phyloP scores from a whole-genome alignment of 768 basidiomycete genomes.

The Pleurotus djamor region DNA sequence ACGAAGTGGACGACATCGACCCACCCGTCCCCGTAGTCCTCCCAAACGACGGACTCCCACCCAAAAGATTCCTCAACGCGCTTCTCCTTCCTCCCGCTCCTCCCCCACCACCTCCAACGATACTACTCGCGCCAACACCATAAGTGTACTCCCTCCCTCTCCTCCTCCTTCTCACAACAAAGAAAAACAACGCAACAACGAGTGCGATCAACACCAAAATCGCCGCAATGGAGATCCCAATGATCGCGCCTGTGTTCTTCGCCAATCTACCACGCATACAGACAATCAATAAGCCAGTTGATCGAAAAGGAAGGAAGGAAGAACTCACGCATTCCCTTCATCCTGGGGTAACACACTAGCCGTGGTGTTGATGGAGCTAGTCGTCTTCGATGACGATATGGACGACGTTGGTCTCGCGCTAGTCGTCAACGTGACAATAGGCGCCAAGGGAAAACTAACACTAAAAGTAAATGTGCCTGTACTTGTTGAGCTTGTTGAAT shows the following conservation, averaged over 20 bases:
- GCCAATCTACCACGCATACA: not conserved
- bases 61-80: not conserved
- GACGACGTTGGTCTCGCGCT: not conserved
- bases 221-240: not conserved
- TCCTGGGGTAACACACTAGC: slow-evolving; percentile 3
- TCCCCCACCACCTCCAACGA: not conserved
- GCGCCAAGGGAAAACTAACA: not conserved
- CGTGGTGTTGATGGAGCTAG: not conserved
- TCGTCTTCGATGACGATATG: not conserved
- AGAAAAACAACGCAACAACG: not conserved
- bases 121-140: too few relatives aligned
- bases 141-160: too few relatives aligned
- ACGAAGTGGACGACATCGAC: not conserved
- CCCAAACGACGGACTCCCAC: not conserved
- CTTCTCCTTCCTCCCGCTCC: not conserved
- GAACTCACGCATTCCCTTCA: not conserved
- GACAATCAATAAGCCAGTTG: not conserved
- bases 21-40: not conserved
- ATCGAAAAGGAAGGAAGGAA: not conserved
- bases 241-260: not conserved
- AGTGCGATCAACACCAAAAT: not conserved
- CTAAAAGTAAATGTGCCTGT: too few relatives aligned
- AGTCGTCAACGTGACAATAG: not conserved
- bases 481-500: not conserved
- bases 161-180: not conserved